Percentiles rank a stretch among this genome's conserved stretches.
Evolutionary conservation across 805 yeast genomes (phyloP).

Genomic region (Pichia ethanolica): DNA sequence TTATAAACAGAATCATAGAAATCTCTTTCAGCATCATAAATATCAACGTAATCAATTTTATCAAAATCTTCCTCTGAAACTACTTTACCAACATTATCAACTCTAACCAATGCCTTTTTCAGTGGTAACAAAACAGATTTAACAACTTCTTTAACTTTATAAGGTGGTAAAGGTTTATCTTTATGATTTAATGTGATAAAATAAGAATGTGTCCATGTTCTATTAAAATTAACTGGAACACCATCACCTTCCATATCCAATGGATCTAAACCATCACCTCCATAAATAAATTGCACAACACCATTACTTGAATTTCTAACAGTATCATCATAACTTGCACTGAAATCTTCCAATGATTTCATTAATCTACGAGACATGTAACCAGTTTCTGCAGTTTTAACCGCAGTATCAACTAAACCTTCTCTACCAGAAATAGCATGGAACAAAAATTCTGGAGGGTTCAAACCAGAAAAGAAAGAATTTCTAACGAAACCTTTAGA

Average conservation of each 20-base stretch:
- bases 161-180: slow-evolving; percentile 60
- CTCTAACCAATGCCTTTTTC: slow-evolving; percentile 51
- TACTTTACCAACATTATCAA: slow-evolving; percentile 62
- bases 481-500: slow-evolving; percentile 97
- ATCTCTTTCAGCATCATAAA: slow-evolving; percentile 77
- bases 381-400: slow-evolving; percentile 81
- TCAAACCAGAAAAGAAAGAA: slow-evolving; percentile 86
- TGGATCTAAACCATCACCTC: slow-evolving; percentile 98
- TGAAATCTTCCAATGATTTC: slow-evolving; percentile 95
- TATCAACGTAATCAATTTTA: slow-evolving; percentile 66
- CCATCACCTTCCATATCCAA: slow-evolving; percentile 99
- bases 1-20: slow-evolving; percentile 71
- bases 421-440: slow-evolving; percentile 99
- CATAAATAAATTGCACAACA: slow-evolving; percentile 94
- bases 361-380: slow-evolving; percentile 96
- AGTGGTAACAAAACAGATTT: slow-evolving; percentile 54
- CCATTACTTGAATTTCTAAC: slow-evolving; percentile 94
- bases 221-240: slow-evolving; percentile 82
- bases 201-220: slow-evolving; percentile 91
- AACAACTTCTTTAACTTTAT: slow-evolving; percentile 50
- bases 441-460: slow-evolving; percentile 87
- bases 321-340: slow-evolving; percentile 87
- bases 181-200: slow-evolving; percentile 57
- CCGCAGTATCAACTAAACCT: slow-evolving; percentile 99
- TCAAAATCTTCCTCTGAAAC: slow-evolving; percentile 38